Base-by-base conservation (phyloP, 1,139 yeast genomes). In the Fermentozyma sake region DNA sequence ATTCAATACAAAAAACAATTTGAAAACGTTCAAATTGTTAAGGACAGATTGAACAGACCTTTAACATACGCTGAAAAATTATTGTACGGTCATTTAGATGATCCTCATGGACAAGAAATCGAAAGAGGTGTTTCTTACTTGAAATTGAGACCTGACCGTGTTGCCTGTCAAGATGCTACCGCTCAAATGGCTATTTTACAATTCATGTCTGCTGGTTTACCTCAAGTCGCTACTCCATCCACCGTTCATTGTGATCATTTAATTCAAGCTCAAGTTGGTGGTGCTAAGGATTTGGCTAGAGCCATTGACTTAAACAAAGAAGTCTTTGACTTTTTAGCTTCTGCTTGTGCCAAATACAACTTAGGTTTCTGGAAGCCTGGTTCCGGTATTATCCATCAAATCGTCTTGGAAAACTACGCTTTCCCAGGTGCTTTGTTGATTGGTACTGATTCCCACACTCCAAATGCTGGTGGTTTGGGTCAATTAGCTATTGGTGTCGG, bases 331-430 rank as follows among this genome's bases (percentile, higher is more conserved):
- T 91, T 91, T 74, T 78, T 91, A 67, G 76, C 86, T 39, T 66
- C 94, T 45, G 91, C 96, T 41, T 84, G 96, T 61, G 95, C 96
- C 52, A 89, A 89, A 71, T 91, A 89, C 75, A 84, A 87, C 77
- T 84, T 91, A 65, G 96, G 96, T 63, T 91, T 91, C 87, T 91
- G 98, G 98, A 85, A 84, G 62, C 97, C 98, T 59, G 97, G 97
- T 61, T 87, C 96, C 35, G 98, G 98, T 74, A 91, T 91, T 58
- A 91, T 91, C 52, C 97, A 91, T 65, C 97, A 91, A 73, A 89
- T 91, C 48, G 94, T 91, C 34, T 73, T 91, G 59, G 98, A 91
- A 72, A 91, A 91, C 77, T 91, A 84, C 62, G 94, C 96, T 39
- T 84, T 84, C 82, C 97, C 97, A 68, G 97, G 97, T 74, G 91